Base-by-base conservation (phyloP, 352 stramenopile genomes). In the Pythium periplocum region DNA sequence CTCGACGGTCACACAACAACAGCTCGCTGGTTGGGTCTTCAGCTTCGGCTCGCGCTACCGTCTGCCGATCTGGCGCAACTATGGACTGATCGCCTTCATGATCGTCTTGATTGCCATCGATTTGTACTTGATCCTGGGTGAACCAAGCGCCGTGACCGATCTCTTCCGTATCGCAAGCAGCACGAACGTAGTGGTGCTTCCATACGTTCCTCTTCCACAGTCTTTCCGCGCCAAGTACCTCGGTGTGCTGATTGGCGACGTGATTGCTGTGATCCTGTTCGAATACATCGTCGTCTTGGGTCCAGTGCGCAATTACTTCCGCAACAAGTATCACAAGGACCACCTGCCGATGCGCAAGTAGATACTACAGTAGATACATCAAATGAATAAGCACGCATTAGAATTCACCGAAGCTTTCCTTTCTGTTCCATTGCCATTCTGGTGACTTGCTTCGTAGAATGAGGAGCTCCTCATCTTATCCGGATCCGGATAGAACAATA, bases 151-250 rank as follows among this genome's bases (percentile, higher is more conserved):
- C 30, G 52, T 78, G 6, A 72, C 57, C 10, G 71, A 81, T 41
- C 38, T 54, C 11, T 78, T 81, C 57, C 68, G 71, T 11, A 74
- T 81, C 49, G 67, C 66, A 2, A 78, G 62, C 41, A 63, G 55
- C 36, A 78, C 71, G 8, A 81, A 78, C 45, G 71, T 78, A 6
- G 64, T 82, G 43, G 74, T 71, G 8, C 45, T 82, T 12, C 71
- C 74, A 1, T 65, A 79, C 38, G 80, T 82, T 40, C 71, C 73
- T 0, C 68, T 79, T 62, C 73, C 73, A 1, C n/a, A 63, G 6
- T 43, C 53, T 4, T 82, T 82, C 62, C 59, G 71, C 45, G 38
- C 32, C 33, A 54, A 76, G 46, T 66, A 76, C 43, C 66, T 78
- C 10, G 35, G 55, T 26, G 47, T 84, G 12, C 48, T 74, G 3